Evolutionary conservation across 164 flowering plant species (phyloP).

Genomic region (Kingdonia uniflora): DNA sequence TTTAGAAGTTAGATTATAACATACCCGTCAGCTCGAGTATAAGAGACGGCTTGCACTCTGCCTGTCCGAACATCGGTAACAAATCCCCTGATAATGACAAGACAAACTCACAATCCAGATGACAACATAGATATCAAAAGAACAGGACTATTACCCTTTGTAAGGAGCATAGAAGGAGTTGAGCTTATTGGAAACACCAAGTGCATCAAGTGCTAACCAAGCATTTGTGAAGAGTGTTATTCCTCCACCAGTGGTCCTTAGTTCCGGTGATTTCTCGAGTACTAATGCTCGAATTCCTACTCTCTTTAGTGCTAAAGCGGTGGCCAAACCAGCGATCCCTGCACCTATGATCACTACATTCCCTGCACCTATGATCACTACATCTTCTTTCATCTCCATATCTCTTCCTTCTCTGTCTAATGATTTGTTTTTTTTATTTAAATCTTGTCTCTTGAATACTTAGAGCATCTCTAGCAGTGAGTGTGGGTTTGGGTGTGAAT

Average conservation of each 20-base stretch:
- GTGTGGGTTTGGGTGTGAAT: too few relatives aligned
- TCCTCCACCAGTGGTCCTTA: conserved; percentile 23
- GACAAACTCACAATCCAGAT: too few relatives aligned
- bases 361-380: conserved; percentile 25
- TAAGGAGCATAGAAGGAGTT: conserved; percentile 15
- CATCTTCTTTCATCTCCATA: conserved; percentile 11
- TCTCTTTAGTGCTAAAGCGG: conserved; percentile 16
- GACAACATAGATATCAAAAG: too few relatives aligned
- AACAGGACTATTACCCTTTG: conserved; percentile 12
- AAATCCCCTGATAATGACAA: background rate
- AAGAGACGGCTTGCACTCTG: too few relatives aligned
- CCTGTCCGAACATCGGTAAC: background rate
- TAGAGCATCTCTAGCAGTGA: too few relatives aligned
- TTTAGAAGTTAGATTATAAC: background rate
- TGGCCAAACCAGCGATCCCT: conserved; percentile 24
- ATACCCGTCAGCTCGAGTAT: too few relatives aligned
- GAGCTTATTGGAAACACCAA: conserved; percentile 34
- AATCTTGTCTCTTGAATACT: too few relatives aligned
- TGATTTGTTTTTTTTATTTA: too few relatives aligned
- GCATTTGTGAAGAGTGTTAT: conserved; percentile 24
- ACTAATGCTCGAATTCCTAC: conserved; percentile 16
- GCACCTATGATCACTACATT: conserved; percentile 25
- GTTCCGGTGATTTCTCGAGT: conserved; percentile 15
- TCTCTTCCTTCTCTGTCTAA: background rate
- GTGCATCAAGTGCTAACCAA: conserved; percentile 25